These are phyloP conservation scores for Hibiscus syriacus DNA, from an alignment of 345 rosid species.

Conservation along the genomic window DNA sequence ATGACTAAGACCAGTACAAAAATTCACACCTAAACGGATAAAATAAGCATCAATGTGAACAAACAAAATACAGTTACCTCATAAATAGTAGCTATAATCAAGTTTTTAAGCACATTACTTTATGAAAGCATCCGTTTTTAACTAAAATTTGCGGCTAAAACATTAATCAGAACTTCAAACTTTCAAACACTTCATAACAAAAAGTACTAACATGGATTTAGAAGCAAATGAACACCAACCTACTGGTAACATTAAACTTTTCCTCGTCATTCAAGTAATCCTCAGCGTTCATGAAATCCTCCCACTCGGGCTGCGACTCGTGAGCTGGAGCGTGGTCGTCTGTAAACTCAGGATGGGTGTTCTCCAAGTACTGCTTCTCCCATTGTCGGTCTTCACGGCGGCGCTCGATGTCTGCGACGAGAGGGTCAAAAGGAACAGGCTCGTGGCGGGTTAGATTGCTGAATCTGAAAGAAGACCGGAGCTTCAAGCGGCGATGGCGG, in stretches of 20 bases:
- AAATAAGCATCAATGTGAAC: not conserved
- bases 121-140: not conserved
- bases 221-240: constrained; percentile 26
- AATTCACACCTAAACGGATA: not conserved
- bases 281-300: constrained; percentile 87
- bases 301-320: constrained; percentile 93
- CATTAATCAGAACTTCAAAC: not conserved
- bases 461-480: constrained; percentile 49
- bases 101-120: not conserved
- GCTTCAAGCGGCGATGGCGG: constrained; percentile 52
- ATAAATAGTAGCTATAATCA: not conserved
- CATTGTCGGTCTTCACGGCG: constrained; percentile 77
- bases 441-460: constrained; percentile 34
- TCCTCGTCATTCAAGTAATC: constrained; percentile 87
- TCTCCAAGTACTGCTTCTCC: constrained; percentile 67
- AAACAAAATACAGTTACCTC: not conserved
- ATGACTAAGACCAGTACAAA: not conserved
- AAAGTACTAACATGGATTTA: not conserved
- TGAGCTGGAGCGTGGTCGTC: constrained; percentile 46
- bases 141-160: not conserved
- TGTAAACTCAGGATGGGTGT: constrained; percentile 49
- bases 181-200: not conserved
- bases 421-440: constrained; percentile 57
- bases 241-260: constrained; percentile 73
- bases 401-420: constrained; percentile 69